Evolutionary conservation across 768 basidiomycete species (phyloP).

Genomic region (Lactarius quietus): DNA sequence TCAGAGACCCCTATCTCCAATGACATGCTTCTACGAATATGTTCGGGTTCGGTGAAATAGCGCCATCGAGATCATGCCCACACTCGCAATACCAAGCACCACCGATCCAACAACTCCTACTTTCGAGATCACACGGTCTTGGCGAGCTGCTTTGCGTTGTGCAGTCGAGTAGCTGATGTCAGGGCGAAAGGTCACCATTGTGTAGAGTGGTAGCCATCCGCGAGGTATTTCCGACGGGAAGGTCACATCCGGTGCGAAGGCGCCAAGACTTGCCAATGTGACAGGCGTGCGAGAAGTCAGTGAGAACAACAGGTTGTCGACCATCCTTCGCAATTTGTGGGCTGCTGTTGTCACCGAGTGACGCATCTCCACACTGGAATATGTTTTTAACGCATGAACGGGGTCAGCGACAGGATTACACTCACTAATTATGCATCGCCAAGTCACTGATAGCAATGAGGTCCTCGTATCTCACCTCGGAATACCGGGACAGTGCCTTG

Average conservation of each 20-base stretch:
- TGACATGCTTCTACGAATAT: conserved; percentile 21
- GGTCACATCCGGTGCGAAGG: conserved; percentile 29
- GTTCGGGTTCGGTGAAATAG: conserved; percentile 26
- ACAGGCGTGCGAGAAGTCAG: conserved; percentile 50
- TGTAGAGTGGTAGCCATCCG: conserved; percentile 93
- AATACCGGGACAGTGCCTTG: conserved; percentile 72
- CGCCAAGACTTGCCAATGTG: conserved; percentile 45
- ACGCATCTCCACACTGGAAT: conserved; percentile 84
- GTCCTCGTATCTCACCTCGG: conserved; percentile 80
- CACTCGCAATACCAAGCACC: conserved; percentile 16
- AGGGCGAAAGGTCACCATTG: conserved; percentile 97
- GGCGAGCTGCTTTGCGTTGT: conserved; percentile 61
- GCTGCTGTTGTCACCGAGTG: conserved; percentile 80
- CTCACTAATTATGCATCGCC: conserved; percentile 97
- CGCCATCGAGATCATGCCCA: conserved; percentile 25
- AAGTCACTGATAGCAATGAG: conserved; percentile 87
- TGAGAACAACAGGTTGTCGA: conserved; percentile 72
- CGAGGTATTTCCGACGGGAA: conserved; percentile 45
- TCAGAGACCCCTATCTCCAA: conserved; percentile 24
- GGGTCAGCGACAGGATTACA: conserved; percentile 30
- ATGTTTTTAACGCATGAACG: conserved; percentile 22
- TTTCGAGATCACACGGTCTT: conserved; percentile 57
- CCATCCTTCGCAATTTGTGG: conserved; percentile 73
- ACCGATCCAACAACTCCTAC: conserved; percentile 36
- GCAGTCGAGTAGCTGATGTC: conserved; percentile 90